A percentile compares a stretch with the other conserved stretches of the same genome.
Conservation (phyloP, 257 asterid species). For the Pogostemon cablin region DNA sequence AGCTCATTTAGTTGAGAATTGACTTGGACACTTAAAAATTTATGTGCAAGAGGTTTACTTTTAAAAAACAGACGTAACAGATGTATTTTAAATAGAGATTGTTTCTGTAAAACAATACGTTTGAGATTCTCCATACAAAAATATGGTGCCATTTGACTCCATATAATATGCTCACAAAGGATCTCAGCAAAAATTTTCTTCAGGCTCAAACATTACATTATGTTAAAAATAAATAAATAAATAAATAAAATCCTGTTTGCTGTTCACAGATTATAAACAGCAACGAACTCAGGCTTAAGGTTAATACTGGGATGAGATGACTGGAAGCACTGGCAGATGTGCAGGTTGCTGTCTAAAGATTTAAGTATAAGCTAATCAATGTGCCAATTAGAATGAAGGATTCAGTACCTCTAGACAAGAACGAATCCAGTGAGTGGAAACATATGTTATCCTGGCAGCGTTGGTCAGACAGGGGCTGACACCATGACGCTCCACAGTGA, state of each 20-base stretch:
- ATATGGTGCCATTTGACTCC: no score
- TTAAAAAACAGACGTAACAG: no score
- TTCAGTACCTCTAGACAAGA: slow-evolving; percentile 75
- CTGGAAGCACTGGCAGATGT: slow-evolving; percentile 22
- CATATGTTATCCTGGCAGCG: slow-evolving; percentile 46
- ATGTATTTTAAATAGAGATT: no score
- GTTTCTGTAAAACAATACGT: no score
- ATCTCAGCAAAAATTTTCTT: not conserved
- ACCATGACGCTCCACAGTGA: slow-evolving; percentile 84
- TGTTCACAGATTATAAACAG: not conserved
- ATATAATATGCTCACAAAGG: no score
- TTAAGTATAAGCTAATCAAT: slow-evolving; percentile 13
- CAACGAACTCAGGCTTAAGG: not conserved
- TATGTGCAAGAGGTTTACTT: no score
- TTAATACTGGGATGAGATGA: not conserved
- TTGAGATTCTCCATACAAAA: no score
- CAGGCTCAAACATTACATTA: not conserved
- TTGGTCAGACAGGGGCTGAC: slow-evolving; percentile 38
- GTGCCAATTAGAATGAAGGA: slow-evolving; percentile 25
- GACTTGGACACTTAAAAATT: no score
- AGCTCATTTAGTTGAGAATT: not conserved
- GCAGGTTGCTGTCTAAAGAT: slow-evolving; percentile 22
- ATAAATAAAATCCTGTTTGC: not conserved
- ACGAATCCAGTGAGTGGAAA: slow-evolving; percentile 88
- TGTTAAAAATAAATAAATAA: no score